phyloP scores from a whole-genome alignment of 148 eudicot species.

The Linanthus parryae region DNA sequence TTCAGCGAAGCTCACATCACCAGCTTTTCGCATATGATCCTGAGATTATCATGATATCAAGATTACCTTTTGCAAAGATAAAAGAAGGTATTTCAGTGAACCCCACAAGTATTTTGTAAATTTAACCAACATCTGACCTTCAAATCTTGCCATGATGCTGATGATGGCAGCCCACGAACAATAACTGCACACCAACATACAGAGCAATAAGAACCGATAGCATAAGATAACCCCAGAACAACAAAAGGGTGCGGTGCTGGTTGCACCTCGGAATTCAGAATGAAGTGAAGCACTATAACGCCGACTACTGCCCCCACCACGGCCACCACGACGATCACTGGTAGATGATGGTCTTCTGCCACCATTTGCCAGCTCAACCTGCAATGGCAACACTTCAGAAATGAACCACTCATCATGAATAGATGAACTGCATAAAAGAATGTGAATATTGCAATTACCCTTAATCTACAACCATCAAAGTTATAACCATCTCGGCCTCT shows the following conservation, averaged over 20 bases:
- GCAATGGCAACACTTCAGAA: background rate
- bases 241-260: background rate
- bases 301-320: constrained; percentile 23
- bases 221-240: background rate
- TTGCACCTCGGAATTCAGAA: constrained; percentile 76
- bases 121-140: constrained; percentile 39
- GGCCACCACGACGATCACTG: constrained; percentile 74
- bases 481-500: constrained; percentile 98
- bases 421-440: background rate
- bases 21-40: constrained; percentile 99
- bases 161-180: constrained; percentile 92
- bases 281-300: constrained; percentile 70
- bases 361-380: constrained; percentile 99
- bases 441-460: constrained; percentile 42
- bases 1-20: constrained; percentile 98
- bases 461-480: constrained; percentile 90
- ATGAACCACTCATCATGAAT: background rate
- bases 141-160: constrained; percentile 99
- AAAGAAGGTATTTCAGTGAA: background rate
- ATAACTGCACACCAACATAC: constrained; percentile 40
- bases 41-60: constrained; percentile 23
- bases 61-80: background rate
- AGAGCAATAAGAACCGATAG: background rate
- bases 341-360: constrained; percentile 87
- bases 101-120: background rate